Evolutionary conservation across 305 asterid species (phyloP).

Genomic region (Fraxinus paxiana): DNA sequence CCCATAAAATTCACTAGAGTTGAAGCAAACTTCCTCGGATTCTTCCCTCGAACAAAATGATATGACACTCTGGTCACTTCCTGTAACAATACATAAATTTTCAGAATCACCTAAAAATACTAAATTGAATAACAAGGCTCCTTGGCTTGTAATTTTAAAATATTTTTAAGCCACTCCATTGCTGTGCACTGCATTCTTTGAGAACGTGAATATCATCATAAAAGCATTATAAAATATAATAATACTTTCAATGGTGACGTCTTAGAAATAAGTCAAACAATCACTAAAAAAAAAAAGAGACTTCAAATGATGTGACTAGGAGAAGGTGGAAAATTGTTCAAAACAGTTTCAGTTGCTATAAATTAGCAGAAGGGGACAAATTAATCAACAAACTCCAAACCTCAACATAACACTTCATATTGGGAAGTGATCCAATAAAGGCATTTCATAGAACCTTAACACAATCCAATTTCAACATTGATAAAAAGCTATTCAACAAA

Average conservation of each 20-base stretch:
- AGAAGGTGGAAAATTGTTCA: not conserved
- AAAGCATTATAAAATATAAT: not conserved
- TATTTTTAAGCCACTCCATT: not conserved
- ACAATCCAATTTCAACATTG: not conserved
- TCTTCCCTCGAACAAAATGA: slow-evolving; percentile 82
- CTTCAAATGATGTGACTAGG: not conserved
- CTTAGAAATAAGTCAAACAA: slow-evolving; percentile 3
- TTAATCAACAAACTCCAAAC: not conserved
- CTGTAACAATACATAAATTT: slow-evolving; percentile 39
- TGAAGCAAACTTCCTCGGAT: slow-evolving; percentile 74
- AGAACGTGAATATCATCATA: not conserved
- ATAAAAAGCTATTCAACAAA: not conserved
- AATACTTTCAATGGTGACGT: not conserved
- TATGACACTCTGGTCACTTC: slow-evolving; percentile 84
- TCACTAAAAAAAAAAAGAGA: not conserved
- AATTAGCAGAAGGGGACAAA: not conserved
- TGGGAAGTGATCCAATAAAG: not conserved
- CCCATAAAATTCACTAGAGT: slow-evolving; percentile 85
- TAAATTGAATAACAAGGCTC: slow-evolving; percentile 8
- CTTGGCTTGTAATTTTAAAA: not conserved
- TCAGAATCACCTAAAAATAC: not conserved
- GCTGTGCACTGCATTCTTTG: not conserved
- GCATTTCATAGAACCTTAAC: not conserved
- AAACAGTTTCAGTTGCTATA: not conserved
- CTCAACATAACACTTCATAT: not conserved